Percentiles rank a stretch among this genome's conserved stretches.
phyloP scores from a whole-genome alignment of 2,329 filamentous ascomycete species.

The Mycocentrospora acerina region DNA sequence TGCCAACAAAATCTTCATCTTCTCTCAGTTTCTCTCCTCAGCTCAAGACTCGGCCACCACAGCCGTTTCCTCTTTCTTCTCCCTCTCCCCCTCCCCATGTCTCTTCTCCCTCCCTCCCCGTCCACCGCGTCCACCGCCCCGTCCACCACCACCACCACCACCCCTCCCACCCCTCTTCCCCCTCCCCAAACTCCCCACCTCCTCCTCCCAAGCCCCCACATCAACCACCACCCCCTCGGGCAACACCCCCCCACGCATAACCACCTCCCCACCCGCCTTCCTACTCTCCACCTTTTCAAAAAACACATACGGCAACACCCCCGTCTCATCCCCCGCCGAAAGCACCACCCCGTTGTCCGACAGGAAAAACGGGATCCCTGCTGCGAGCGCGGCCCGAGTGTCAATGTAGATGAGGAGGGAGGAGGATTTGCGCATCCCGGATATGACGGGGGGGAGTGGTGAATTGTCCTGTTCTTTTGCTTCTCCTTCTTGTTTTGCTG shows the following conservation, averaged over 20 bases:
- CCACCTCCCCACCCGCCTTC: slow-evolving; percentile 59
- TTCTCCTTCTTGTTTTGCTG: slow-evolving; percentile 9
- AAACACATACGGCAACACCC: slow-evolving; percentile 47
- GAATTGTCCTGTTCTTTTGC: too few species aligned
- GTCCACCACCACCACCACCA: slow-evolving; percentile 21
- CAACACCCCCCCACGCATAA: slow-evolving; percentile 71
- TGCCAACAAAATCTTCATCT: too few species aligned
- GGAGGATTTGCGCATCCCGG: slow-evolving; percentile 70
- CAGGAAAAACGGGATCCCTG: slow-evolving; percentile 70
- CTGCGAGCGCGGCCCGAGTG: slow-evolving; percentile 63
- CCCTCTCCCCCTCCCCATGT: too few species aligned
- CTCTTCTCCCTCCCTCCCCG: too few species aligned
- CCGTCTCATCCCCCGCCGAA: slow-evolving; percentile 51
- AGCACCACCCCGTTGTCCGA: slow-evolving; percentile 54
- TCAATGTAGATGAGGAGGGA: slow-evolving; percentile 74
- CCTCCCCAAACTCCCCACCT: slow-evolving; percentile 11
- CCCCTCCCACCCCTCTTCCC: slow-evolving; percentile 26
- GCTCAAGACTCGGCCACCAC: too few species aligned
- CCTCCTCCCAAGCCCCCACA: slow-evolving; percentile 38
- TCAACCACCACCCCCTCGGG: slow-evolving; percentile 40
- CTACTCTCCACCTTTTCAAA: slow-evolving; percentile 72
- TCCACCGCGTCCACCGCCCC: slow-evolving; percentile 19
- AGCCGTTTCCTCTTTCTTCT: too few species aligned
- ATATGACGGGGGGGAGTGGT: slow-evolving; percentile 70
- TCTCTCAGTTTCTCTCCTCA: too few species aligned